Conservation (phyloP, 768 basidiomycete species). For the Dentipellis fragilis region DNA sequence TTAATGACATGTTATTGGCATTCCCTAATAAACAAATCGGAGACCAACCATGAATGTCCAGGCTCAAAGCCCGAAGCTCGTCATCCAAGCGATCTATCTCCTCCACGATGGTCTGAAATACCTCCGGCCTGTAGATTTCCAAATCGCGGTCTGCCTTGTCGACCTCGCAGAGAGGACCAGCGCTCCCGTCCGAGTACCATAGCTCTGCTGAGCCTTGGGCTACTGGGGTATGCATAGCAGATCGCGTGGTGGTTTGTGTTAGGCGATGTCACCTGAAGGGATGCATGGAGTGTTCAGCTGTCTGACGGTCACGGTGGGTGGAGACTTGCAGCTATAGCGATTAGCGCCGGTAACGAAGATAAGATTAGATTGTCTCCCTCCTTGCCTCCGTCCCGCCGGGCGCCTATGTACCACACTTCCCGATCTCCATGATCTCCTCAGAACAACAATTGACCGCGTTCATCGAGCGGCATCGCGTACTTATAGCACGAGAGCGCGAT, state of each 20-base stretch:
- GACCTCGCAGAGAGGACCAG: slow-evolving; percentile 6
- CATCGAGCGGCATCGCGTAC: slow-evolving; percentile 52
- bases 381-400: not conserved
- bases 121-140: slow-evolving; percentile 8
- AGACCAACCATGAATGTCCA: slow-evolving; percentile 57
- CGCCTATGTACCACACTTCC: not conserved
- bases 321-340: not conserved
- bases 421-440: slow-evolving; percentile 8
- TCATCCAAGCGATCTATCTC: slow-evolving; percentile 42
- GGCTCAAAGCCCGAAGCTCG: slow-evolving; percentile 50
- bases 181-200: slow-evolving; percentile 7
- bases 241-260: not conserved
- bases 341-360: not conserved
- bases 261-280: not conserved
- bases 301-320: not conserved
- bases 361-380: not conserved
- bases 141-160: slow-evolving; percentile 5
- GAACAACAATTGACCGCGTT: slow-evolving; percentile 39
- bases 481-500: slow-evolving; percentile 64
- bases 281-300: not conserved
- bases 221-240: not conserved
- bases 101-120: slow-evolving; percentile 24
- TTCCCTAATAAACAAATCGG: not conserved
- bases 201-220: slow-evolving; percentile 2
- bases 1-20: not conserved